Conservation (phyloP, 768 basidiomycete species). For the Lactifluus rugatus region DNA sequence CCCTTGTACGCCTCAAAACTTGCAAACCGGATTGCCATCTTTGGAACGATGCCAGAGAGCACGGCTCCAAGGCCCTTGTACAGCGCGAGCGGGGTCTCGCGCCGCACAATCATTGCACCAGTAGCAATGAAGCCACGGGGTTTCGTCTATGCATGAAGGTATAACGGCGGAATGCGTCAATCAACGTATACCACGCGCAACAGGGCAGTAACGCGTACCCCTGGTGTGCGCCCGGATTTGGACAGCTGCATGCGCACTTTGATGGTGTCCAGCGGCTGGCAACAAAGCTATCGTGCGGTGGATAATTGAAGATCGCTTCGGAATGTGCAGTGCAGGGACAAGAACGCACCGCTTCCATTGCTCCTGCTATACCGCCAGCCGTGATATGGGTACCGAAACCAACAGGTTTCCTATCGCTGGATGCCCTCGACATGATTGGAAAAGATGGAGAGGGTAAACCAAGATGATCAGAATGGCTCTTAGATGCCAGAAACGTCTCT, state of each 20-base stretch:
- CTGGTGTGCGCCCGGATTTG: slow-evolving; percentile 62
- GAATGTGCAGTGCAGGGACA: not conserved
- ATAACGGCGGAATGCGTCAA: not conserved
- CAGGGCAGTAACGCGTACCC: slow-evolving; percentile 49
- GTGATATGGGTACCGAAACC: slow-evolving; percentile 85
- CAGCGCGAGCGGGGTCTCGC: slow-evolving; percentile 90
- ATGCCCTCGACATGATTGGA: slow-evolving; percentile 5
- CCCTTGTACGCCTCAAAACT: slow-evolving; percentile 94
- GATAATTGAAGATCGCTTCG: not conserved
- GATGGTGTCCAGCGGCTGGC: slow-evolving; percentile 96
- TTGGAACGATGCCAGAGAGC: slow-evolving; percentile 92
- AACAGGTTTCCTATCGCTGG: slow-evolving; percentile 59
- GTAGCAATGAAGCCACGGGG: slow-evolving; percentile 89
- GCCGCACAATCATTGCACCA: slow-evolving; percentile 72
- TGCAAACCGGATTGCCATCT: slow-evolving; percentile 98
- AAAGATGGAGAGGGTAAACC: not conserved
- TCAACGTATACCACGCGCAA: not conserved
- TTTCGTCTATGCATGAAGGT: slow-evolving; percentile 53
- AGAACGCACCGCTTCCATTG: slow-evolving; percentile 80
- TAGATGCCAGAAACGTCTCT: no score
- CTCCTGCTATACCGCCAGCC: slow-evolving; percentile 90
- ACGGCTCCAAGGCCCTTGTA: slow-evolving; percentile 99
- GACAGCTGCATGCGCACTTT: slow-evolving; percentile 99
- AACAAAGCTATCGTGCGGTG: slow-evolving; percentile 43
- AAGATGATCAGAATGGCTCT: not conserved